Percentiles rank a stretch among this genome's conserved stretches.
Evolutionary conservation across 768 basidiomycete genomes (phyloP).

Genomic region (Hygrocybe punicea): DNA sequence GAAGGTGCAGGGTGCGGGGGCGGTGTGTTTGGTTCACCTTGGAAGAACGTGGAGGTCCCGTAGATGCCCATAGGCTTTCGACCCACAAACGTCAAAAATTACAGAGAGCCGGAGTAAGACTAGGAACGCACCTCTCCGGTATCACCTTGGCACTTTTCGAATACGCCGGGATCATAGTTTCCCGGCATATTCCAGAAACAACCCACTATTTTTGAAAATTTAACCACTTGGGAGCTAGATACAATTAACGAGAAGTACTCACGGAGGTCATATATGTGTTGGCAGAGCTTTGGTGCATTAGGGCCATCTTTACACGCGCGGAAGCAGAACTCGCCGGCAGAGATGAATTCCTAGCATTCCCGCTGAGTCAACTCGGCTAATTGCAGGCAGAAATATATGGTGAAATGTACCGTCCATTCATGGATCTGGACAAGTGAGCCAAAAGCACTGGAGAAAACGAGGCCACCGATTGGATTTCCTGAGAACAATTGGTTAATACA

Average conservation of each 20-base stretch:
- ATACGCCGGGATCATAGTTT: constrained; percentile 43
- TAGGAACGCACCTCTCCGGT: constrained; percentile 41
- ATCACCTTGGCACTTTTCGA: constrained; percentile 54
- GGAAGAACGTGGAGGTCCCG: constrained; percentile 61
- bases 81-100: not conserved
- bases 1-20: constrained; percentile 53
- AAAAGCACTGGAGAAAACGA: constrained; percentile 74
- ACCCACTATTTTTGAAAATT: constrained; percentile 37
- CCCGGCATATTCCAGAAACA: constrained; percentile 63
- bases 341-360: constrained; percentile 54
- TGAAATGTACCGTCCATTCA: constrained; percentile 62
- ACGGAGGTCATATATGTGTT: constrained; percentile 53
- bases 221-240: not conserved
- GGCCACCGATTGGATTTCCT: constrained; percentile 60
- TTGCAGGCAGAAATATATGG: not conserved
- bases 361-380: not conserved
- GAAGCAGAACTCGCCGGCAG: constrained; percentile 62
- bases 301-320: constrained; percentile 59
- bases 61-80: constrained; percentile 67
- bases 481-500: constrained; percentile 3
- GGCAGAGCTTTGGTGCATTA: constrained; percentile 51
- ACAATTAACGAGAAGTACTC: not conserved
- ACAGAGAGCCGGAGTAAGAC: not conserved
- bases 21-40: constrained; percentile 57
- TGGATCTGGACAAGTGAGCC: constrained; percentile 54